Base-by-base conservation (phyloP, 164 flowering plant genomes). In the Echeveria elegans region DNA sequence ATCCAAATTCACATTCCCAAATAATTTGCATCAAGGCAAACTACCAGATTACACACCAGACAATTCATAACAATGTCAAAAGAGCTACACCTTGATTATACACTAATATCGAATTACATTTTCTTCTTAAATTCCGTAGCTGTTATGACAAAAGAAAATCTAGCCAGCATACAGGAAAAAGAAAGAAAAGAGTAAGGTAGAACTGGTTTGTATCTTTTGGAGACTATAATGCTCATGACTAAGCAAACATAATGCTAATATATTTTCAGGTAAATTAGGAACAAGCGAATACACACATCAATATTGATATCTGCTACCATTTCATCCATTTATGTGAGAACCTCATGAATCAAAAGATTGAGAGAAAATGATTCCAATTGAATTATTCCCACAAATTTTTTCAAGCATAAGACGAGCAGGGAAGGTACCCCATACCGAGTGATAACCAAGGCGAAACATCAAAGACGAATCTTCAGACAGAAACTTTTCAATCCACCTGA, bases 381-480 rank as follows among this genome's bases (percentile, higher is more conserved):
- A 24, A 26, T 11, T 3, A 30, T 26, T 26, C 16, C 31, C 31
- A 24, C 60, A 53, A 11, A 16, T 24, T 26, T 52, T 52, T 52
- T 21, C 7, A 23, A 6, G 59, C 11, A 52, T 21, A 23, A 23
- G 6, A 23, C 3, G 28, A 52, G 58, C 5, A 53, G 60, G 10
- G 12, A 53, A 24, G 15, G 19, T 10, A 19, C 3, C 9, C 15
- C 83, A 67, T 81, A 90, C 98, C 74, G 83, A 93, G 78, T 93
- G 98, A 63, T 86, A 93, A 66, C 98, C 98, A 36, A 90, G 84
- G 32, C 98, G 96, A 71, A 93, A 93, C 59, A 78, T 73, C 73
- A 86, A 73, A 16, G 89, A 79, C 6, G 79, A 60, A 78, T 90
- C 89, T 62, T 89, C 93, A 28, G 70, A 72, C 45, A 84, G 48